Evolutionary conservation across 1,139 yeast genomes (phyloP).

Genomic region (Pneumocystis sp.): DNA sequence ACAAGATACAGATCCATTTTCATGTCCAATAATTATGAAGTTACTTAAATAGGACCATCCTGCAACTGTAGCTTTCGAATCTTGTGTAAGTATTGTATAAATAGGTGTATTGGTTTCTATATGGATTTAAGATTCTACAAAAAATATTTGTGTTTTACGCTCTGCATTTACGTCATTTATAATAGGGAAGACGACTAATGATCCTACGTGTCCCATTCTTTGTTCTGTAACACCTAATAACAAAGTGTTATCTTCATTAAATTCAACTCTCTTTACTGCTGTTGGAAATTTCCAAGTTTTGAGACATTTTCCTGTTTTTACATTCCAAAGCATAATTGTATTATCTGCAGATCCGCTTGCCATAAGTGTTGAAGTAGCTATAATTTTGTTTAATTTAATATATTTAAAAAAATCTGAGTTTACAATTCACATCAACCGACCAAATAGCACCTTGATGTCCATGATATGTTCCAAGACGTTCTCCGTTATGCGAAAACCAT

Average conservation of each 20-base stretch:
- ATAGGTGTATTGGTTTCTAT: constrained; percentile 35
- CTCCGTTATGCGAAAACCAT: constrained; percentile 94
- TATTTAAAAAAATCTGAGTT: constrained; percentile 1
- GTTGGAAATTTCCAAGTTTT: constrained; percentile 64
- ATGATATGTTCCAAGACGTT: constrained; percentile 81
- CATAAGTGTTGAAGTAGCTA: constrained; percentile 40
- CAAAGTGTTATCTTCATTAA: constrained; percentile 56
- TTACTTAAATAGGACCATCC: constrained; percentile 56
- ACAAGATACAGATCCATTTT: constrained; percentile 70
- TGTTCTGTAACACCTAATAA: constrained; percentile 75
- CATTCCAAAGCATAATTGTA: constrained; percentile 72
- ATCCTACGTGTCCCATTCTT: constrained; percentile 82
- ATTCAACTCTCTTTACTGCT: constrained; percentile 82
- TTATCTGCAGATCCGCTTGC: constrained; percentile 90
- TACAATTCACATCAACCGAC: constrained; percentile 72
- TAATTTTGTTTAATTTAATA: neutral
- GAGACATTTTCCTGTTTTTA: constrained; percentile 61
- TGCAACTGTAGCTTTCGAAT: constrained; percentile 67
- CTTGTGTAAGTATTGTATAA: constrained; percentile 35
- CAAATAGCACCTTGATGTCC: constrained; percentile 91
- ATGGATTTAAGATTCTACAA: constrained; percentile 21
- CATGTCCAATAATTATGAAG: constrained; percentile 73
- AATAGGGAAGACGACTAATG: constrained; percentile 53
- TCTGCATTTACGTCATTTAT: constrained; percentile 29
- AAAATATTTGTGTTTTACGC: constrained; percentile 9